A percentile compares a stretch with the other conserved stretches of the same genome.
Conservation (phyloP, 257 asterid species). For the Gardenia jasminoides region DNA sequence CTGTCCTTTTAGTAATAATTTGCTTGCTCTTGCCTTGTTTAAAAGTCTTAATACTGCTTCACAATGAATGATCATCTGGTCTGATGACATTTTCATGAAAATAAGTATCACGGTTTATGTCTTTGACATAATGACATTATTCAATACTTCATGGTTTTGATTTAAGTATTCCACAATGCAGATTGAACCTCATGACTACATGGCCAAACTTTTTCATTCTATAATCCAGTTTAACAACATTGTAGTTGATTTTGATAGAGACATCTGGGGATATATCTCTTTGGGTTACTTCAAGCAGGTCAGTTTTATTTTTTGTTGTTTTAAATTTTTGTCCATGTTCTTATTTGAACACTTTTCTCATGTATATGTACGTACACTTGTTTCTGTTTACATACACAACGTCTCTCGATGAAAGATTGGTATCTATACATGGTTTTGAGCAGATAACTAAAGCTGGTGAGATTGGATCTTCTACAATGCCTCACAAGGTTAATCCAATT, state of each 20-base stretch:
- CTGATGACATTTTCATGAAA: background rate
- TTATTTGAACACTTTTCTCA: background rate
- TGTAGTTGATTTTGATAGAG: constrained; percentile 71
- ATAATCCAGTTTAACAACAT: constrained; percentile 49
- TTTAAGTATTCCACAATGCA: constrained; percentile 28
- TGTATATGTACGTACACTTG: background rate
- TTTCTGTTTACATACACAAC: background rate
- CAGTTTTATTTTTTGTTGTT: background rate
- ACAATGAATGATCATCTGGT: background rate
- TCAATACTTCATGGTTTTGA: background rate
- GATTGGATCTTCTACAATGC: constrained; percentile 94
- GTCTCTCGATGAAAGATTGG: background rate
- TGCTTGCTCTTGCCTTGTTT: background rate
- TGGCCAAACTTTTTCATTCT: constrained; percentile 75
- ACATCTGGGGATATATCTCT: constrained; percentile 85
- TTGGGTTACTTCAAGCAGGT: constrained; percentile 87
- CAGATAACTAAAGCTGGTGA: constrained; percentile 91
- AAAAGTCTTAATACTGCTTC: background rate
- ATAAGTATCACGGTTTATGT: background rate
- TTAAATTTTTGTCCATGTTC: too few relatives aligned
- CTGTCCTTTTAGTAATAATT: background rate
- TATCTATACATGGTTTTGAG: constrained; percentile 8
- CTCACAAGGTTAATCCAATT: constrained; percentile 90
- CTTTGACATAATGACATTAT: background rate
- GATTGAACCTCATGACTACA: constrained; percentile 92